phyloP scores from a whole-genome alignment of 345 rosid species.

The Rhodomyrtus tomentosa region DNA sequence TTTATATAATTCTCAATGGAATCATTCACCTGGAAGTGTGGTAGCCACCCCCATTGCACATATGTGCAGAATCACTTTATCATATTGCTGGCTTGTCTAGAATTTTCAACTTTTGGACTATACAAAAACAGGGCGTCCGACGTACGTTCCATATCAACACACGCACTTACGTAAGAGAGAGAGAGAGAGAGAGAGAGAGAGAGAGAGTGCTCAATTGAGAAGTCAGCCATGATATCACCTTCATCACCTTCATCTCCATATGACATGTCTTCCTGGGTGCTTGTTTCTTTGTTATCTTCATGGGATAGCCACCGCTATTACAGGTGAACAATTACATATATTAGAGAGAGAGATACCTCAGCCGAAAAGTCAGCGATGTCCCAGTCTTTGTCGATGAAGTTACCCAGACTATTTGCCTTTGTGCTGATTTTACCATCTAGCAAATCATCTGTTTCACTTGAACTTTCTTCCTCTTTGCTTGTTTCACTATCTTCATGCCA shows the following conservation, averaged over 20 bases:
- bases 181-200: background rate
- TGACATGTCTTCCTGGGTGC: too few relatives aligned
- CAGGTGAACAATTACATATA: background rate
- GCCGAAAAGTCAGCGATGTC: fast-evolving
- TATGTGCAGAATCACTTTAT: background rate
- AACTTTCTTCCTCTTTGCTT: background rate
- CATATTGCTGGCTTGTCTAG: background rate
- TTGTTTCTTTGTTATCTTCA: background rate
- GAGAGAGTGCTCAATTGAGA: background rate
- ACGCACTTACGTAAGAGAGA: background rate
- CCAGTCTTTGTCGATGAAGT: too few relatives aligned
- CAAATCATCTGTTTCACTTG: too few relatives aligned
- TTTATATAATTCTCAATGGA: background rate
- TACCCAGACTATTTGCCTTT: too few relatives aligned
- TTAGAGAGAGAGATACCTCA: background rate
- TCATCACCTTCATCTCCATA: too few relatives aligned
- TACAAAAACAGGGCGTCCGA: fast-evolving
- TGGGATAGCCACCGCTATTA: fast-evolving
- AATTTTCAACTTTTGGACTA: background rate
- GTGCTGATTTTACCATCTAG: too few relatives aligned
- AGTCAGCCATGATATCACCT: background rate
- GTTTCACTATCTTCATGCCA: background rate
- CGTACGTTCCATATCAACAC: background rate
- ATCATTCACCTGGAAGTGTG: background rate
- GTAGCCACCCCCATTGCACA: too few relatives aligned